phyloP scores from a whole-genome alignment of 2,329 filamentous ascomycete species.

The Fusarium vanettenii region DNA sequence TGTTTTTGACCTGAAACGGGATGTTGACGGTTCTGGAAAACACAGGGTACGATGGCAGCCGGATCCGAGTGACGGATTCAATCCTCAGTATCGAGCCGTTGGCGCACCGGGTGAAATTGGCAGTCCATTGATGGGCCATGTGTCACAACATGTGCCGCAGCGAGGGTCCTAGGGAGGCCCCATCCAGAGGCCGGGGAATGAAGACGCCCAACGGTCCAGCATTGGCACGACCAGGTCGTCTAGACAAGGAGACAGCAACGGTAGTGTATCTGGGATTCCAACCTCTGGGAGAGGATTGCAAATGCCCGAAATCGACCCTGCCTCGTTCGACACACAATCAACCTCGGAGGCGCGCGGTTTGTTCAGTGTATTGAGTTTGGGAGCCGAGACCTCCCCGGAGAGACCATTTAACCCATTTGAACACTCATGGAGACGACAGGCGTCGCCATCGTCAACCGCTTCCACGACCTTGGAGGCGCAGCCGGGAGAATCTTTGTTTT shows the following conservation, averaged over 20 bases:
- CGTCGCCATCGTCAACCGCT: background rate
- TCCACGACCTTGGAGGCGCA: background rate
- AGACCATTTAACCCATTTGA: background rate
- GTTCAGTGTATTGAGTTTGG: background rate
- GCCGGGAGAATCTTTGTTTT: background rate
- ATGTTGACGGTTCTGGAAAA: conserved; percentile 52
- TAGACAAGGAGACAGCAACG: background rate
- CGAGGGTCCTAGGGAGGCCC: conserved; percentile 47
- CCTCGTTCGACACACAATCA: background rate
- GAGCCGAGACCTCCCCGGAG: background rate
- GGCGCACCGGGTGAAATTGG: conserved; percentile 76
- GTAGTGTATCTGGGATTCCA: background rate
- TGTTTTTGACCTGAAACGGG: conserved; percentile 77
- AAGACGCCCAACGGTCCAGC: conserved; percentile 9
- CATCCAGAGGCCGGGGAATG: conserved; percentile 7
- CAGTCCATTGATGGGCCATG: conserved; percentile 67
- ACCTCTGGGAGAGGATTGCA: background rate
- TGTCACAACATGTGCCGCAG: conserved; percentile 46
- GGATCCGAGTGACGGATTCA: conserved; percentile 58
- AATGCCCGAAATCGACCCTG: background rate
- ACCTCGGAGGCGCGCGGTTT: background rate
- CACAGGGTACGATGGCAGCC: conserved; percentile 66
- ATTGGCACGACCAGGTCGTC: background rate
- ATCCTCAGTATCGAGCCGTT: conserved; percentile 56
- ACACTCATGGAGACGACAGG: background rate